A percentile compares a stretch with the other conserved stretches of the same genome.
phyloP scores from a whole-genome alignment of 176 grass and related monocot species.

The Tillandsia fasciculata region DNA sequence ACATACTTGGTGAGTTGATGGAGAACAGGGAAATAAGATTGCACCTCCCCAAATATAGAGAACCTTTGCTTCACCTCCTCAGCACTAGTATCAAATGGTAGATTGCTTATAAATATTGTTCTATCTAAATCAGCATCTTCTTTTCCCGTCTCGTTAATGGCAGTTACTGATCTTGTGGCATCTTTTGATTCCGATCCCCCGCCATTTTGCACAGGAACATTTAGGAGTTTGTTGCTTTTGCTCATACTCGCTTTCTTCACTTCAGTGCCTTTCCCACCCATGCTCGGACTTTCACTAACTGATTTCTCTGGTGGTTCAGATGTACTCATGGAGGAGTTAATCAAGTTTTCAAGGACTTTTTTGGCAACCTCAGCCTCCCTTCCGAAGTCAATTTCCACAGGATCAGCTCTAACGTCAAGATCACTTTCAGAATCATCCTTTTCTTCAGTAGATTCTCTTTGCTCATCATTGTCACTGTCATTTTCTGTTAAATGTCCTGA shows the following conservation, averaged over 20 bases:
- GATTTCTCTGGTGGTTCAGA: conserved; percentile 33
- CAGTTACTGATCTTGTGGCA: conserved; percentile 18
- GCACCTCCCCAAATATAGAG: conserved; percentile 69
- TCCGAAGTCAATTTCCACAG: conserved; percentile 46
- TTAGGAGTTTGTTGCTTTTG: conserved; percentile 33
- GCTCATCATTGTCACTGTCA: conserved; percentile 40
- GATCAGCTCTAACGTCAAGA: conserved; percentile 27
- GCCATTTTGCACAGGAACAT: conserved; percentile 16
- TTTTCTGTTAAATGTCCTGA: conserved; percentile 31
- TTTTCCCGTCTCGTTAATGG: not conserved
- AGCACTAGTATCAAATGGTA: conserved; percentile 70
- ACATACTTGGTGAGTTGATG: conserved; percentile 95
- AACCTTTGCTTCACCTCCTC: conserved; percentile 74
- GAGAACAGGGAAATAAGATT: conserved; percentile 79
- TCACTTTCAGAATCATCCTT: conserved; percentile 30
- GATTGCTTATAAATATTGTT: conserved; percentile 92
- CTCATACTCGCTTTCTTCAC: conserved; percentile 1
- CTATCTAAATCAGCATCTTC: conserved; percentile 51
- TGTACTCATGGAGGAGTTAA: conserved; percentile 44
- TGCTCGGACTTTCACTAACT: conserved; percentile 17
- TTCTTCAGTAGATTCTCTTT: conserved; percentile 34
- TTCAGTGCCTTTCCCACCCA: conserved; percentile 35
- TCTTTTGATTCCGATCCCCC: conserved; percentile 12
- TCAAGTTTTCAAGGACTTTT: conserved; percentile 76
- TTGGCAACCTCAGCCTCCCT: conserved; percentile 64